These are phyloP conservation scores for Solanum pimpinellifolium DNA, from an alignment of 257 asterid genomes.

Conservation along the genomic window DNA sequence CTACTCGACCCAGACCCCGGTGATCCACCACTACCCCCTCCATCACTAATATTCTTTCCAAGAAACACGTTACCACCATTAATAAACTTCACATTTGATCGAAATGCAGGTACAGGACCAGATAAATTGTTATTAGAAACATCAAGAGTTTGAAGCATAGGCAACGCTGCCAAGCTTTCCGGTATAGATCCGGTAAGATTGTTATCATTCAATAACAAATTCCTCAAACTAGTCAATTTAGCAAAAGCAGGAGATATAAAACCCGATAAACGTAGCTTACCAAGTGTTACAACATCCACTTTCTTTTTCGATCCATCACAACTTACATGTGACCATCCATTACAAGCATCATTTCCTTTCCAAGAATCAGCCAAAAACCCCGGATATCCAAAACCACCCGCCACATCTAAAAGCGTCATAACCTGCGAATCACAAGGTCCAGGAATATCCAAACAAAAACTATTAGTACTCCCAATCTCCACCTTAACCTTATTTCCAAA, in stretches of 20 bases:
- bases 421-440: slow-evolving; percentile 88
- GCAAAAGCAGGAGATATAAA: slow-evolving; percentile 62
- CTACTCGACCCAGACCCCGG: slow-evolving; percentile 21
- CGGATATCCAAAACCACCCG: slow-evolving; percentile 67
- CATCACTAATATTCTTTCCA: slow-evolving; percentile 27
- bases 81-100: slow-evolving; percentile 20
- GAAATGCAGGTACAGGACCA: slow-evolving; percentile 49
- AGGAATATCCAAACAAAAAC: slow-evolving; percentile 45
- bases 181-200: slow-evolving; percentile 67
- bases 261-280: slow-evolving; percentile 43
- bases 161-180: slow-evolving; percentile 31
- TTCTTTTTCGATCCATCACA: slow-evolving; percentile 52
- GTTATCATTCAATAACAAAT: slow-evolving; percentile 52
- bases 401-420: slow-evolving; percentile 55
- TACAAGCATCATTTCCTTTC: slow-evolving; percentile 66
- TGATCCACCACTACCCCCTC: slow-evolving; percentile 34
- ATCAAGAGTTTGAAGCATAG: slow-evolving; percentile 51
- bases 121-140: slow-evolving; percentile 64
- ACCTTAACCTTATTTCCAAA: slow-evolving; percentile 12
- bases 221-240: slow-evolving; percentile 57
- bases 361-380: slow-evolving; percentile 51
- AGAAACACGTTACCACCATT: slow-evolving; percentile 40
- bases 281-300: slow-evolving; percentile 51
- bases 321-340: slow-evolving; percentile 36
- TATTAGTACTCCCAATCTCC: background rate